Conservation (phyloP, 257 asterid genomes). For the Solanum megistacrolobum region DNA sequence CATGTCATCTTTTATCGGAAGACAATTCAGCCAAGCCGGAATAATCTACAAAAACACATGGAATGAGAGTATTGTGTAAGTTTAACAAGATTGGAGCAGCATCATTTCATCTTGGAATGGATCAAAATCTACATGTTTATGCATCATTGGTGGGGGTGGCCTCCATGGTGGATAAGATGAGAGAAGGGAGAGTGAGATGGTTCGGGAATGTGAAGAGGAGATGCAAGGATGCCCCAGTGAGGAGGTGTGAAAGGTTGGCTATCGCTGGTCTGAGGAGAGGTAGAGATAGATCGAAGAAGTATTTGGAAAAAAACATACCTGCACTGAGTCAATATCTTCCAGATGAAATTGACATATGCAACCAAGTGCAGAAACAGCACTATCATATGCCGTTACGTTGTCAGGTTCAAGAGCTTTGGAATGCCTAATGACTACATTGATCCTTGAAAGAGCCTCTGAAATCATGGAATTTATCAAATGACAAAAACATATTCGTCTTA, state of each 20-base stretch:
- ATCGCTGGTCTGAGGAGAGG: too few relatives aligned
- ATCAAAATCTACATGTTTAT: too few relatives aligned
- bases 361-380: conserved; percentile 40
- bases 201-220: too few relatives aligned
- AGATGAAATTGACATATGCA: conserved; percentile 74
- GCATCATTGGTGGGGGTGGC: too few relatives aligned
- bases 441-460: conserved; percentile 90
- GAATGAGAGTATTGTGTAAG: neutral
- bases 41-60: conserved; percentile 39
- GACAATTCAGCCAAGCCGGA: conserved; percentile 85
- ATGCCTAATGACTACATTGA: conserved; percentile 64
- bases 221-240: too few relatives aligned
- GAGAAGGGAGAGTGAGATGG: too few relatives aligned
- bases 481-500: neutral
- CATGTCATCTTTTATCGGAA: conserved; percentile 76
- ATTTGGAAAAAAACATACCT: conserved; percentile 25
- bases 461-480: neutral
- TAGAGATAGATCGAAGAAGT: too few relatives aligned
- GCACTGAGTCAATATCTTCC: conserved; percentile 73
- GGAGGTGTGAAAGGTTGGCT: too few relatives aligned
- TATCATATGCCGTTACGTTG: conserved; percentile 80
- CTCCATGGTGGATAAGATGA: too few relatives aligned
- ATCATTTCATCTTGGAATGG: too few relatives aligned
- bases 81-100: neutral
- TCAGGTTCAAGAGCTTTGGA: conserved; percentile 56